phyloP scores from a whole-genome alignment of 1,284 basidiomycete genomes.

The Ustilago nuda region DNA sequence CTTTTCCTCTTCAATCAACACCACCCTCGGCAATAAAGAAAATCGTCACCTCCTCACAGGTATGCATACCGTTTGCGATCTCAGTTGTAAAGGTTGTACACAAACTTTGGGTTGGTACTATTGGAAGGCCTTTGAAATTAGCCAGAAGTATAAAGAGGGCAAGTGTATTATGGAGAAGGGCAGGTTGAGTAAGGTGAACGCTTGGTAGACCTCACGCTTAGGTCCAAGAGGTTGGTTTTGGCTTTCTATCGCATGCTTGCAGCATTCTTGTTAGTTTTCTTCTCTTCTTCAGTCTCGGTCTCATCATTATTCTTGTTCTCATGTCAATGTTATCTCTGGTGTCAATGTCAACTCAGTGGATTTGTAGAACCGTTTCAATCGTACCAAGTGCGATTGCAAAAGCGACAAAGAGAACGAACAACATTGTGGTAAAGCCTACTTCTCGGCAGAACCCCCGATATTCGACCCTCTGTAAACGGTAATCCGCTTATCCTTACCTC shows the following conservation, averaged over 20 bases:
- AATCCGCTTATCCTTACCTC: constrained; percentile 62
- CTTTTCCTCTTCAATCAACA: constrained; percentile 81
- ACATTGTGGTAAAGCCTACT: constrained; percentile 28
- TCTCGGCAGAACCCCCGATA: no score
- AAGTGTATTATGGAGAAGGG: constrained; percentile 80
- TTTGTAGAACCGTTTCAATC: no score
- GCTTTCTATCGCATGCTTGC: not conserved
- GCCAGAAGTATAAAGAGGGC: constrained; percentile 91
- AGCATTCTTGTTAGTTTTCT: not conserved
- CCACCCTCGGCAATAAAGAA: constrained; percentile 80
- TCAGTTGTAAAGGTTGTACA: constrained; percentile 81
- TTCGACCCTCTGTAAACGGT: constrained; percentile 47
- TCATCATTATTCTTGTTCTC: not conserved
- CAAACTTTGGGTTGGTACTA: constrained; percentile 86
- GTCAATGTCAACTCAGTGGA: no score
- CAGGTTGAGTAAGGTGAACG: constrained; percentile 82
- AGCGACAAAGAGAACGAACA: not conserved
- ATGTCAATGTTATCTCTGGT: no score
- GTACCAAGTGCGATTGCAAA: no score
- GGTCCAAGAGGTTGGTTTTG: no score
- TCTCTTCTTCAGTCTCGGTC: not conserved
- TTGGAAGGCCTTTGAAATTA: constrained; percentile 79
- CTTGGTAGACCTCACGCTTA: constrained; percentile 73
- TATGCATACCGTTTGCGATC: constrained; percentile 81
- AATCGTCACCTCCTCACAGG: constrained; percentile 83